Evolutionary conservation across 2,329 filamentous ascomycete species (phyloP).

Genomic region (Alternaria burnsii): DNA sequence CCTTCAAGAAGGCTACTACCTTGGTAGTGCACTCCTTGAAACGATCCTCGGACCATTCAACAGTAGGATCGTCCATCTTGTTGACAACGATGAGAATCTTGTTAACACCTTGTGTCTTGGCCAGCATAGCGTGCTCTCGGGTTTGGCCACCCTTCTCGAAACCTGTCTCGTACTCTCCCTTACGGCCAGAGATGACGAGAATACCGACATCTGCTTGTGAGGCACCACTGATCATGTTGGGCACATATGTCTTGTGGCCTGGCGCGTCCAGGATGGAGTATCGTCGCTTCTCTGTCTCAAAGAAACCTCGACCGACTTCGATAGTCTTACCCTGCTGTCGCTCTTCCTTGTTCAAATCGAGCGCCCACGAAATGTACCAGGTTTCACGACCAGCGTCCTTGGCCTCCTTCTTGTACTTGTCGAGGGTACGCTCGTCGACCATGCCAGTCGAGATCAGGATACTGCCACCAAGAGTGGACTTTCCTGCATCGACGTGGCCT

Average conservation of each 20-base stretch:
- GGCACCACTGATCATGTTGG: conserved; percentile 96
- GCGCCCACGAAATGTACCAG: conserved; percentile 98
- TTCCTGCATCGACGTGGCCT: conserved; percentile 97
- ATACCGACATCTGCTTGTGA: conserved; percentile 74
- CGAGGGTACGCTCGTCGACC: conserved; percentile 98
- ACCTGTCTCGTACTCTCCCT: conserved; percentile 98
- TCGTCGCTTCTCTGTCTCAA: conserved; percentile 94
- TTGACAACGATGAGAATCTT: conserved; percentile 89
- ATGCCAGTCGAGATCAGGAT: conserved; percentile 95
- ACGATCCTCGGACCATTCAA: conserved; percentile 92
- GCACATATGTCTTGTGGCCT: conserved; percentile 97
- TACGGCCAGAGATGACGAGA: conserved; percentile 93
- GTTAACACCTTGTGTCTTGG: conserved; percentile 98
- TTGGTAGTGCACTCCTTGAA: conserved; percentile 95
- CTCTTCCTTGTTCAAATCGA: conserved; percentile 97
- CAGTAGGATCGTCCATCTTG: conserved; percentile 99
- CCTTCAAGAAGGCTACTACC: conserved; percentile 86
- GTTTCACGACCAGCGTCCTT: conserved; percentile 97
- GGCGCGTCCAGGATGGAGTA: conserved; percentile 98
- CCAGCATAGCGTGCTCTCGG: conserved; percentile 95
- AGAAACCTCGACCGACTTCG: conserved; percentile 89
- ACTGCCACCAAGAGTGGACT: conserved; percentile 92
- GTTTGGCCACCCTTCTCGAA: conserved; percentile 98
- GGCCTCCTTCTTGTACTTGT: conserved; percentile 90
- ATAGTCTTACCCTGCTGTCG: conserved; percentile 97